Evolutionary conservation across 305 asterid genomes (phyloP).

Genomic region (Fraxinus ornus): DNA sequence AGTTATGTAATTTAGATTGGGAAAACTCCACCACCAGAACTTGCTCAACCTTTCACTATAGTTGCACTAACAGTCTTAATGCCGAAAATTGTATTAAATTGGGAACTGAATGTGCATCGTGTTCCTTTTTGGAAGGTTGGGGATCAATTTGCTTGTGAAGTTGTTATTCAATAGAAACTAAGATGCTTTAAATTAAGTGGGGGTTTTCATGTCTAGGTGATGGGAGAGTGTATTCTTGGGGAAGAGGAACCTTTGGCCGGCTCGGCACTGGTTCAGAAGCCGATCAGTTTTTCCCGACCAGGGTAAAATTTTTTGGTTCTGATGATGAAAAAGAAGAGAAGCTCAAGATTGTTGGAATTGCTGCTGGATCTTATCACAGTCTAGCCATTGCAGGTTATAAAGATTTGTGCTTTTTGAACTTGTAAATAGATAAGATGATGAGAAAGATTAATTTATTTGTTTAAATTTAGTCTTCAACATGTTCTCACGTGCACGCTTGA

Average conservation of each 20-base stretch:
- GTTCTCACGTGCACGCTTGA: background rate
- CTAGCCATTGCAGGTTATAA: slow-evolving; percentile 81
- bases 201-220: slow-evolving; percentile 43
- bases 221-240: slow-evolving; percentile 89
- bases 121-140: background rate
- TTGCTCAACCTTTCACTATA: background rate
- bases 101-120: background rate
- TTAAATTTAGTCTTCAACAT: background rate
- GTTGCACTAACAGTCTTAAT: background rate
- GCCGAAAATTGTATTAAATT: background rate
- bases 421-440: background rate
- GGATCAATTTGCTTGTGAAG: background rate
- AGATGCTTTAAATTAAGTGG: background rate
- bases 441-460: background rate
- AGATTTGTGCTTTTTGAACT: background rate
- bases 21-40: background rate
- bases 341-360: slow-evolving; percentile 65
- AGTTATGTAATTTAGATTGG: background rate
- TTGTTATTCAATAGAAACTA: background rate
- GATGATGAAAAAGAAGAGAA: slow-evolving; percentile 45
- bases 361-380: slow-evolving; percentile 91
- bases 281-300: slow-evolving; percentile 52
- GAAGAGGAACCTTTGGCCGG: slow-evolving; percentile 90
- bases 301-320: slow-evolving; percentile 45
- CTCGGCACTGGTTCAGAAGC: slow-evolving; percentile 74